Percentiles rank a stretch among this genome's conserved stretches.
phyloP scores from a whole-genome alignment of 2,329 filamentous ascomycete species.

The Neobulgaria alba region DNA sequence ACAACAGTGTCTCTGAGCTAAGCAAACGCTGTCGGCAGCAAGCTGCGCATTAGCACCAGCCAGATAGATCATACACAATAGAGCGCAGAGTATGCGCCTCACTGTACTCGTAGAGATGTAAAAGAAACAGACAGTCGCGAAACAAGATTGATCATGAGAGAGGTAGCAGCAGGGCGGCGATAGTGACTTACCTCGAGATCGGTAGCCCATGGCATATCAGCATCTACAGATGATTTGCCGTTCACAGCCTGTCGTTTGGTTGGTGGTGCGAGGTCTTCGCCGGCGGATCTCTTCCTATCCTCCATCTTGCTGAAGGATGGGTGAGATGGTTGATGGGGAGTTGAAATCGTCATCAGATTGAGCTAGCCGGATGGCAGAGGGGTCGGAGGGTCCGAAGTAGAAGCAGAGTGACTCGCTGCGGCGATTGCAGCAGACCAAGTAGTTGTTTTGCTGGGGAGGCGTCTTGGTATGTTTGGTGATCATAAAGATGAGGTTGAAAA shows the following conservation, averaged over 20 bases:
- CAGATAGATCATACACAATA: slow-evolving; percentile 22
- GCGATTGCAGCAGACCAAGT: slow-evolving; percentile 11
- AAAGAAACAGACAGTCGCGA: slow-evolving; percentile 12
- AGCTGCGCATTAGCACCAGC: slow-evolving; percentile 37
- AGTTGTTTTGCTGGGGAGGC: slow-evolving; percentile 9
- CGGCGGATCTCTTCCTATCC: slow-evolving; percentile 94
- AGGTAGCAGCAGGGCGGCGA: slow-evolving; percentile 1
- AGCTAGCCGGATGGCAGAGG: slow-evolving; percentile 30
- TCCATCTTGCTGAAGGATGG: slow-evolving; percentile 93
- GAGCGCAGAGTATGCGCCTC: slow-evolving; percentile 7
- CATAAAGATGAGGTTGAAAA: slow-evolving; percentile 6
- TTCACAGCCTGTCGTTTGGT: slow-evolving; percentile 89
- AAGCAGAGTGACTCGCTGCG: slow-evolving; percentile 9
- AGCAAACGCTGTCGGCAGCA: slow-evolving; percentile 35
- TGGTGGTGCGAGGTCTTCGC: slow-evolving; percentile 79
- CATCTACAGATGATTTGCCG: slow-evolving; percentile 59
- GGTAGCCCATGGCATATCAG: slow-evolving; percentile 62
- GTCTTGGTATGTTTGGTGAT: slow-evolving; percentile 6
- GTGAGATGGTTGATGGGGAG: slow-evolving; percentile 63
- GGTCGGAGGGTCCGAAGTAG: slow-evolving; percentile 26
- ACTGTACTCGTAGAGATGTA: slow-evolving; percentile 13
- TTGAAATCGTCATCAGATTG: slow-evolving; percentile 70
- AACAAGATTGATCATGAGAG: too few relatives aligned
- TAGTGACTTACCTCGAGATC: slow-evolving; percentile 61
- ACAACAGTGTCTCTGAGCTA: slow-evolving; percentile 29